phyloP scores from a whole-genome alignment of 2,329 filamentous ascomycete genomes.

The Fusarium sp. region DNA sequence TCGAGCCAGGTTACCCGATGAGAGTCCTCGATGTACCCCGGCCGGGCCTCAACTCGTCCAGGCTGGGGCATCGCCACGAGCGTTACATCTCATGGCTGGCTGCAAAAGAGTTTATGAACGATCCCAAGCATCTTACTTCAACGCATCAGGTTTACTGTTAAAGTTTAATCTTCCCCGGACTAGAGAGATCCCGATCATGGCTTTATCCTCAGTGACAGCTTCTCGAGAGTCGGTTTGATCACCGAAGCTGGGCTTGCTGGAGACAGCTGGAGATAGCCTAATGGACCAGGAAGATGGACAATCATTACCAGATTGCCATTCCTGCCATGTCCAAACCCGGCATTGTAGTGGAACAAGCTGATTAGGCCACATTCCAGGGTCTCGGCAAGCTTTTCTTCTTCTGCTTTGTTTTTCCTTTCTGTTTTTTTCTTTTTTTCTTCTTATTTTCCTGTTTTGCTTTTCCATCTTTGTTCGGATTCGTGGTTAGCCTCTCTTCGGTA shows the following conservation, averaged over 20 bases:
- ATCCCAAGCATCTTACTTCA: slow-evolving; percentile 8
- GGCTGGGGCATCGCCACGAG: not conserved
- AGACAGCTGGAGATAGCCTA: not conserved
- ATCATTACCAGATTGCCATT: slow-evolving; percentile 31
- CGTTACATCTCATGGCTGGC: slow-evolving; percentile 1
- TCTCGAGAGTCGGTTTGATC: not conserved
- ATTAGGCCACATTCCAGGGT: slow-evolving; percentile 24
- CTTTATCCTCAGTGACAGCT: not conserved
- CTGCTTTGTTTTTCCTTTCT: not conserved
- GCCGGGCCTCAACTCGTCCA: slow-evolving; percentile 6
- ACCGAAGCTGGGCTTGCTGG: not conserved
- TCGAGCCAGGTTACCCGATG: not conserved
- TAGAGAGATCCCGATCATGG: slow-evolving; percentile 6
- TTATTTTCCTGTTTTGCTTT: not conserved
- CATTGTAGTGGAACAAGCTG: slow-evolving; percentile 15
- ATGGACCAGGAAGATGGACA: not conserved
- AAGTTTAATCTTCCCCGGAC: not conserved
- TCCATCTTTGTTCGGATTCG: not conserved
- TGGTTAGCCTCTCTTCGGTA: not conserved
- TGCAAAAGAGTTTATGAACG: not conserved
- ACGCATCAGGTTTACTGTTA: slow-evolving; percentile 4
- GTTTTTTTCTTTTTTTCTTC: not conserved
- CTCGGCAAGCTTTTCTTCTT: slow-evolving; percentile 5
- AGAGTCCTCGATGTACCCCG: slow-evolving; percentile 3
- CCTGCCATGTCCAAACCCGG: slow-evolving; percentile 36